phyloP scores from a whole-genome alignment of 148 eudicot species.

The Euryodendron excelsum region DNA sequence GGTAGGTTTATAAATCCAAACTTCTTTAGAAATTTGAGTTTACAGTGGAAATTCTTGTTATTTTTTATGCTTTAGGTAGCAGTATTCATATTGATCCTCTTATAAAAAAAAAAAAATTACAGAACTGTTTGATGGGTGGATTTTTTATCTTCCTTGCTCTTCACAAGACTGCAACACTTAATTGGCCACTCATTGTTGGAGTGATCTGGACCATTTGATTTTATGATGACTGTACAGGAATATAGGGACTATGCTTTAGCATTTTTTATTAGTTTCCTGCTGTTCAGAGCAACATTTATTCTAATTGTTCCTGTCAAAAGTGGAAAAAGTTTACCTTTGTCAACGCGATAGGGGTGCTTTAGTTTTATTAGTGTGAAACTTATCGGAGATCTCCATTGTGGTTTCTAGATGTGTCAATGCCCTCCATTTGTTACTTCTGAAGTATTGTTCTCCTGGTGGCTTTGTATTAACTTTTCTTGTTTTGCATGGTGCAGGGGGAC shows the following conservation, averaged over 20 bases:
- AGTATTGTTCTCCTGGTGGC: neutral
- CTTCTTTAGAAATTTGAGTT: neutral
- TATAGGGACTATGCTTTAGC: neutral
- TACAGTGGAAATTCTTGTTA: neutral
- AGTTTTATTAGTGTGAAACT: neutral
- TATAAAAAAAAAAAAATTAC: neutral
- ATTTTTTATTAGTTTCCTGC: neutral
- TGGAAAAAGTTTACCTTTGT: neutral
- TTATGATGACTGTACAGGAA: neutral
- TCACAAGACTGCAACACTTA: neutral
- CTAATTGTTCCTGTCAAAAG: neutral
- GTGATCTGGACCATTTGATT: neutral
- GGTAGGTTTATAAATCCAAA: neutral
- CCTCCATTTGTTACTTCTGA: neutral
- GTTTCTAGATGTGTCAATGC: neutral
- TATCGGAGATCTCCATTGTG: neutral
- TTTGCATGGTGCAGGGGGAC: constrained; percentile 19
- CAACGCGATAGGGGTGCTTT: neutral
- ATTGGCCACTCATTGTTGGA: neutral
- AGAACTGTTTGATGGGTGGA: neutral
- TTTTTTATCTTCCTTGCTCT: neutral
- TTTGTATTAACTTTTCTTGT: neutral
- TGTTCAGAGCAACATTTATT: neutral
- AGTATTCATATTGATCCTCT: neutral
- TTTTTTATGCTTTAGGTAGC: too few species aligned